Percentiles rank a stretch among this genome's conserved stretches.
These are phyloP conservation scores for Xylaria flabelliformis DNA, from an alignment of 495 filamentous ascomycete genomes.

Conservation along the genomic window DNA sequence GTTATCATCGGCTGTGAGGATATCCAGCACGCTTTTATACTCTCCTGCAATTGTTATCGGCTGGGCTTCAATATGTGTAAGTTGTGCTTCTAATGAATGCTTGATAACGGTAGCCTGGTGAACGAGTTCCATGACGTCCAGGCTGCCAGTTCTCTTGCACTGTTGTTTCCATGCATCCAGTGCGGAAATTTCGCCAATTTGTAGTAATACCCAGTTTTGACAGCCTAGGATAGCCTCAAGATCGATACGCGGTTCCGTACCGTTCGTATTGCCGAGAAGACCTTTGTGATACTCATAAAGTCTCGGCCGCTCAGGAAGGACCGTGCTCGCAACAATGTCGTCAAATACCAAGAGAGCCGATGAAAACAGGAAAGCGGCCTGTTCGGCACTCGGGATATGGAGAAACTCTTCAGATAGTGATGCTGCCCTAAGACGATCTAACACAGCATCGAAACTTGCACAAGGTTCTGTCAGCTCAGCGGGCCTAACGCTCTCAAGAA, in stretches of 20 bases:
- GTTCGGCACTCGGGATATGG: conserved; percentile 50
- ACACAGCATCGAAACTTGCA: conserved; percentile 36
- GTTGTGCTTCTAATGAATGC: conserved; percentile 37
- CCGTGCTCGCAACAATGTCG: conserved; percentile 58
- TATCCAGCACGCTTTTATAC: neutral
- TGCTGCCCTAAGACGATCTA: conserved; percentile 42
- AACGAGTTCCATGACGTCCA: conserved; percentile 55
- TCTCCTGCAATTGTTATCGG: neutral
- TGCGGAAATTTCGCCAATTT: conserved; percentile 54
- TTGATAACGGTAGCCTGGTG: conserved; percentile 50
- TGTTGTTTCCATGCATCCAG: conserved; percentile 60
- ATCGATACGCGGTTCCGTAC: conserved; percentile 41
- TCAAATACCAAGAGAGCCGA: conserved; percentile 55
- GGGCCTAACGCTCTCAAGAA: conserved; percentile 44
- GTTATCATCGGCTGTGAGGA: conserved; percentile 15
- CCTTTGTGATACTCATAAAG: conserved; percentile 48
- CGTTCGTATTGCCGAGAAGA: conserved; percentile 36
- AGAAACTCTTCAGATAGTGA: conserved; percentile 29
- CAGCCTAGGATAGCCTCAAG: conserved; percentile 51
- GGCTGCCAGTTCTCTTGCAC: conserved; percentile 46
- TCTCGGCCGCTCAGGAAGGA: conserved; percentile 48
- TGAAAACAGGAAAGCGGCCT: conserved; percentile 61
- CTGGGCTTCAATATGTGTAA: conserved; percentile 38
- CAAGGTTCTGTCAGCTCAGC: conserved; percentile 1
- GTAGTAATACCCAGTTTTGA: conserved; percentile 55